These are phyloP conservation scores for Pseudogymnoascus sp. DNA, from an alignment of 2,329 filamentous ascomycete genomes.

Conservation along the genomic window DNA sequence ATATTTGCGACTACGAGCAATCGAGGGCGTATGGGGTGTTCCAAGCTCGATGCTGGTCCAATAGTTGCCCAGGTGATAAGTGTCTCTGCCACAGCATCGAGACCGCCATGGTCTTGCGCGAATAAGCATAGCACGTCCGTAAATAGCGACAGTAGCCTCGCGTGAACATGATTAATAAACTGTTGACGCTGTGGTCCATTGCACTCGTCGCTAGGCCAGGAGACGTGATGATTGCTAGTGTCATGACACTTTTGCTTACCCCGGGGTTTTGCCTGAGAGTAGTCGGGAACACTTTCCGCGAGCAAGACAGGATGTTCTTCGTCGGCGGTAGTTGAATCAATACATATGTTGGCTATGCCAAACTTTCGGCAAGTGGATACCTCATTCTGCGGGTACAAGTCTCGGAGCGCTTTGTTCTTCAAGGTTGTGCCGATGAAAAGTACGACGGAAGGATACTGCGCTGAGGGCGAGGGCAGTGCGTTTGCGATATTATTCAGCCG, in stretches of 20 bases:
- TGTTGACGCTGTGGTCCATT: slow-evolving; percentile 7
- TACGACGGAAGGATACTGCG: slow-evolving; percentile 14
- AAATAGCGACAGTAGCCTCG: slow-evolving; percentile 20
- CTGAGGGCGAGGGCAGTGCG: slow-evolving; percentile 10
- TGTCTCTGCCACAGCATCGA: slow-evolving; percentile 14
- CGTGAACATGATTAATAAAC: slow-evolving; percentile 12
- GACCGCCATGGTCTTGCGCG: slow-evolving; percentile 18
- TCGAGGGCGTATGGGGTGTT: too few species aligned
- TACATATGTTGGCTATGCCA: slow-evolving; percentile 16
- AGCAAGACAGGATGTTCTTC: slow-evolving; percentile 16
- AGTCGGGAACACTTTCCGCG: slow-evolving; percentile 13
- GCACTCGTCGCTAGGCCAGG: slow-evolving; percentile 10
- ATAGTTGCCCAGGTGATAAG: too few species aligned
- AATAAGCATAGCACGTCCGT: slow-evolving; percentile 22
- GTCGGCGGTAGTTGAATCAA: slow-evolving; percentile 10
- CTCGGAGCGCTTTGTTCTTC: slow-evolving; percentile 13
- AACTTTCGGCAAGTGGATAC: slow-evolving; percentile 15
- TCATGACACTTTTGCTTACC: slow-evolving; percentile 14
- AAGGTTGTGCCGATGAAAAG: slow-evolving; percentile 14
- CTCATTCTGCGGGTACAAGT: slow-evolving; percentile 14
- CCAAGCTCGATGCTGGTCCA: too few species aligned
- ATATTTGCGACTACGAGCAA: too few species aligned
- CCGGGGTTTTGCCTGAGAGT: slow-evolving; percentile 9
- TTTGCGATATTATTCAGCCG: slow-evolving; percentile 14
- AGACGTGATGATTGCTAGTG: slow-evolving; percentile 12